Evolutionary conservation across 805 yeast species (phyloP), one percentile per base, ranked within the genome.

Genomic region (Lipomyces kockii): DNA sequence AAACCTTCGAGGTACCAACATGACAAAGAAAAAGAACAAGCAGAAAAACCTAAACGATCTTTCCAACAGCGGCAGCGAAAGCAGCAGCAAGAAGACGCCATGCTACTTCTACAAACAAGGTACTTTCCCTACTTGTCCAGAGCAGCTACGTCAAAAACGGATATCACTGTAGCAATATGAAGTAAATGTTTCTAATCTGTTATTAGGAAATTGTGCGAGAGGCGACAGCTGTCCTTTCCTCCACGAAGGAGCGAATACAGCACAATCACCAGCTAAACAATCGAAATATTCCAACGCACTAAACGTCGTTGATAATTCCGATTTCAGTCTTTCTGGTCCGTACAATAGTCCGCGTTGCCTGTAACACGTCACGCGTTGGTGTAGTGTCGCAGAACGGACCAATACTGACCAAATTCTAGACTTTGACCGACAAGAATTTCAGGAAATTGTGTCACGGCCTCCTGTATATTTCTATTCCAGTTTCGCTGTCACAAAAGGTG

Each of bases 391-490:
- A 25, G 14, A 27, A 3, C 22, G 22, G 54, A 25, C 14, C 39
- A 58, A 58, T n/a, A 17, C 61, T 58, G n/a, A 58, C 54, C 3
- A 8, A 35, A 2, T 17, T 17, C 20, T n/a, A 43, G 49, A 43
- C 49, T 43, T 43, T 25, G 49, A 43, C 25, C 22, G 20, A 43
- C 22, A 43, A n/a, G 49, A 43, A 43, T n/a, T 43, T 7, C 49
- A n/a, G 1, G 49, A 43, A 17, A 60, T 63, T 34, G 22, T 46
- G 58, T 37, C 4, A 11, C n/a, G 46, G 8, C 67, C 67, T 20
- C 68, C 66, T 2, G 66, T 59, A 11, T 65, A 58, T 37, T n/a
- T 37, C 25, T 56, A 43, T 46, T 58, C 69, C 12, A 49, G 61
- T 51, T 46, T 51, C 17, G 63, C 58, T 14, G 56, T 63, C 34